Conservation (phyloP, 768 basidiomycete species). For the Tricholomella constricta region DNA sequence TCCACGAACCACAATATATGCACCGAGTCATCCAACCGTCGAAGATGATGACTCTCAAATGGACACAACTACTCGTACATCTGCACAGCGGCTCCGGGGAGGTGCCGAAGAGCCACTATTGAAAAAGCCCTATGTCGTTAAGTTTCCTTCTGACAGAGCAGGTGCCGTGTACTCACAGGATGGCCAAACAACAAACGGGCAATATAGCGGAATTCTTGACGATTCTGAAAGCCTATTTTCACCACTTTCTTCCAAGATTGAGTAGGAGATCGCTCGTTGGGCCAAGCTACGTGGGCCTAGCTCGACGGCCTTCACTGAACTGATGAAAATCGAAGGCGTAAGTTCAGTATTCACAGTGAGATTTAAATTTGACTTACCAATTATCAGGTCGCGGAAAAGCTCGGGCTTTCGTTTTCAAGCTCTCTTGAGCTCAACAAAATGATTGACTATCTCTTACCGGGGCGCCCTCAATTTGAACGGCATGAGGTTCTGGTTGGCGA, state of each 20-base stretch:
- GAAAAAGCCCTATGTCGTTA: slow-evolving; percentile 2
- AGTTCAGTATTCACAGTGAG: slow-evolving; percentile 13
- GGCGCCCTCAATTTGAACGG: slow-evolving; percentile 25
- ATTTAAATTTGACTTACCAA: slow-evolving; percentile 4
- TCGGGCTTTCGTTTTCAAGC: slow-evolving; percentile 27
- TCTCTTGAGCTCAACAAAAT: slow-evolving; percentile 27
- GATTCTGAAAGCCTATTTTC: slow-evolving; percentile 20
- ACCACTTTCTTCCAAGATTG: slow-evolving; percentile 35
- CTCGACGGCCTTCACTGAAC: slow-evolving; percentile 38
- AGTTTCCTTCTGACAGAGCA: no score
- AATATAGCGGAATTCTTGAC: slow-evolving; percentile 1
- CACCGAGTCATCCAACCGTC: no score
- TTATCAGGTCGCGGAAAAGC: slow-evolving; percentile 21
- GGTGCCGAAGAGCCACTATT: no score
- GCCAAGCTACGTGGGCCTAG: slow-evolving; percentile 36
- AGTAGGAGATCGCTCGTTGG: slow-evolving; percentile 45
- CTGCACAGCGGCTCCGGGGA: no score
- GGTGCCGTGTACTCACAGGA: no score
- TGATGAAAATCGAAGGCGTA: slow-evolving; percentile 41
- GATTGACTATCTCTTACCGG: slow-evolving; percentile 28
- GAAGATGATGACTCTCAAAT: slow-evolving; percentile 1
- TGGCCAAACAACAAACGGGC: not conserved
- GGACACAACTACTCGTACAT: no score
- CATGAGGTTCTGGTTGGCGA: slow-evolving; percentile 28
- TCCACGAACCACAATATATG: not conserved